A percentile compares a stretch with the other conserved stretches of the same genome.
Evolutionary conservation across 1,139 yeast species (phyloP).

Genomic region (Yamadazyma spencermartinsiae): DNA sequence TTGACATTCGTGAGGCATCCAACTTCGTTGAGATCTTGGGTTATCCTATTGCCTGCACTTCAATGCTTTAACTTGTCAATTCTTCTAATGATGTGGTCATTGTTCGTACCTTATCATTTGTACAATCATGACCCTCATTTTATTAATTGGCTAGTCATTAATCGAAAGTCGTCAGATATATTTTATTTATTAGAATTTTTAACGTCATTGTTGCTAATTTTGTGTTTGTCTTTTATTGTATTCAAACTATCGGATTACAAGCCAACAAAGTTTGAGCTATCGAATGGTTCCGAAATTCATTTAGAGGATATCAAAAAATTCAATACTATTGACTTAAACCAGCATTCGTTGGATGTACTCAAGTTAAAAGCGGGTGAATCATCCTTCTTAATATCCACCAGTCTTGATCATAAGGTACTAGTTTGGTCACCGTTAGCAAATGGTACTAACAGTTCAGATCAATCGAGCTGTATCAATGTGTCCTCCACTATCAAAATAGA

Average conservation of each 20-base stretch:
- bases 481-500: slow-evolving; percentile 36
- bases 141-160: slow-evolving; percentile 9
- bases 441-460: slow-evolving; percentile 2
- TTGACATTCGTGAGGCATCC: slow-evolving; percentile 39
- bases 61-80: slow-evolving; percentile 20
- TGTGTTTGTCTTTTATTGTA: slow-evolving; percentile 28
- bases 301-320: slow-evolving; percentile 22
- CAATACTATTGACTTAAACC: slow-evolving; percentile 50
- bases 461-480: slow-evolving; percentile 38
- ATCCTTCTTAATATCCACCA: slow-evolving; percentile 67
- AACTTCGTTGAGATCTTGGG: slow-evolving; percentile 19
- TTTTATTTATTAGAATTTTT: slow-evolving; percentile 35
- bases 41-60: slow-evolving; percentile 18
- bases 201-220: slow-evolving; percentile 27
- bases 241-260: slow-evolving; percentile 24
- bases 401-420: slow-evolving; percentile 67
- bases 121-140: slow-evolving; percentile 20
- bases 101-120: slow-evolving; percentile 26
- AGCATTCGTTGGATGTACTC: slow-evolving; percentile 62
- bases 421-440: slow-evolving; percentile 69
- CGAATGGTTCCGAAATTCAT: slow-evolving; percentile 15
- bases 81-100: slow-evolving; percentile 25
- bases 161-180: slow-evolving; percentile 14
- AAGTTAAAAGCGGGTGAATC: slow-evolving; percentile 56
- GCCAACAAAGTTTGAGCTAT: slow-evolving; percentile 6